Percentiles rank a stretch among this genome's conserved stretches.
These are phyloP conservation scores for Alternaria dauci DNA, from an alignment of 2,329 filamentous ascomycete genomes.

Conservation along the genomic window DNA sequence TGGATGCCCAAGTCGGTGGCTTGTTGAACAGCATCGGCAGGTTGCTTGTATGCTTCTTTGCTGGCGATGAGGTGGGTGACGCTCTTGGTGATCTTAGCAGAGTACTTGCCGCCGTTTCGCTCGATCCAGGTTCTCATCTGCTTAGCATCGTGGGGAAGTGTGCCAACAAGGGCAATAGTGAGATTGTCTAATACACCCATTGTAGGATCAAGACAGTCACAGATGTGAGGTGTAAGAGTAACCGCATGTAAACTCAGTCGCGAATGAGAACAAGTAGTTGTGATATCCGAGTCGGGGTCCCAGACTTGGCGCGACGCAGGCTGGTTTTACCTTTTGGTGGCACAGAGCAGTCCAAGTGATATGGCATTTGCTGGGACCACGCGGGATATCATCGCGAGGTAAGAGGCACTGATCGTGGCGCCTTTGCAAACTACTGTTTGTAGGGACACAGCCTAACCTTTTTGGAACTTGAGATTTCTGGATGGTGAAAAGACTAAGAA, in stretches of 20 bases:
- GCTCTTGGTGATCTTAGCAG: conserved; percentile 58
- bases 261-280: neutral
- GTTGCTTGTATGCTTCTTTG: conserved; percentile 65
- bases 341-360: conserved; percentile 18
- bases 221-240: neutral
- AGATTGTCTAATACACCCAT: conserved; percentile 60
- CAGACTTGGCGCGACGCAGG: neutral
- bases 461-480: neutral
- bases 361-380: conserved; percentile 8
- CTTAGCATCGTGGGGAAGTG: conserved; percentile 59
- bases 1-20: conserved; percentile 31
- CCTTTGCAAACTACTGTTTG: neutral
- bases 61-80: conserved; percentile 79
- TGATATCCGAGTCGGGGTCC: neutral
- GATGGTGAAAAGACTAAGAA: neutral
- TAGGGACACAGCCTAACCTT: neutral
- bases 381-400: conserved; percentile 11
- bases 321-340: conserved; percentile 23
- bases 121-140: conserved; percentile 73
- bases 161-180: conserved; percentile 66
- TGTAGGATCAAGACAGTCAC: neutral
- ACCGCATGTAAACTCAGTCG: neutral
- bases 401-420: conserved; percentile 14
- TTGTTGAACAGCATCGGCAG: conserved; percentile 45
- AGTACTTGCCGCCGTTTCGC: conserved; percentile 67